phyloP scores from a whole-genome alignment of 2,329 filamentous ascomycete genomes.

The Monosporascus cannonballus region DNA sequence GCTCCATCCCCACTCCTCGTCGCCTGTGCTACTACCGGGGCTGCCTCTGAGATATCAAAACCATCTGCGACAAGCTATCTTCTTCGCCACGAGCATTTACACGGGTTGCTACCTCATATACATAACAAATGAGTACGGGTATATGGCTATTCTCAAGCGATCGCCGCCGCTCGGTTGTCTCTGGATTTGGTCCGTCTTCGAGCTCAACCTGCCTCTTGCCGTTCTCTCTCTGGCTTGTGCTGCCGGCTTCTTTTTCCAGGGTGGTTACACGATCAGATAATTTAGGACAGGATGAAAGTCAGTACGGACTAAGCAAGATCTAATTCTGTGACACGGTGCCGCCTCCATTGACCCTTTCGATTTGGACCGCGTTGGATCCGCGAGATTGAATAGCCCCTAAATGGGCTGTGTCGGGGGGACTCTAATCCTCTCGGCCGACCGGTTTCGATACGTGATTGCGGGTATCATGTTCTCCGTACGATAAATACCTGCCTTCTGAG shows the following conservation, averaged over 20 bases:
- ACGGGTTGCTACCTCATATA: constrained; percentile 76
- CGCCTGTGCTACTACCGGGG: constrained; percentile 42
- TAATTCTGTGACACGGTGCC: constrained; percentile 3
- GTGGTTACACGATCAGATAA: constrained; percentile 42
- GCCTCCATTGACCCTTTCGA: constrained; percentile 2
- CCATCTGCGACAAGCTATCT: constrained; percentile 51
- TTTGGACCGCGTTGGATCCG: constrained; percentile 2
- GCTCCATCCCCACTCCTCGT: constrained; percentile 47
- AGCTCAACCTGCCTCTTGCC: constrained; percentile 68
- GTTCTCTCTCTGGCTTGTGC: constrained; percentile 45
- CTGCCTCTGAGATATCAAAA: constrained; percentile 41
- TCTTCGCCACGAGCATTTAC: constrained; percentile 53
- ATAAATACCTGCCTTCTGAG: constrained; percentile 22
- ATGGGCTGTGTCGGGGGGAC: constrained; percentile 2
- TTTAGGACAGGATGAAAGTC: constrained; percentile 1
- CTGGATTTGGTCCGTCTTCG: constrained; percentile 90
- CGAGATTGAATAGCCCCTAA: constrained; percentile 5
- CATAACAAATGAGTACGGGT: constrained; percentile 72
- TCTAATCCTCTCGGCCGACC: constrained; percentile 6
- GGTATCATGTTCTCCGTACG: constrained; percentile 21
- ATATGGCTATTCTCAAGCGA: constrained; percentile 85
- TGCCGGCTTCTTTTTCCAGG: constrained; percentile 39
- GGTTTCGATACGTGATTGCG: constrained; percentile 17
- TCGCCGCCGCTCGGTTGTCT: constrained; percentile 83
- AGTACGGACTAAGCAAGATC: neutral